Evolutionary conservation across 2,329 filamentous ascomycete species (phyloP).

Genomic region (Penicillium freii): DNA sequence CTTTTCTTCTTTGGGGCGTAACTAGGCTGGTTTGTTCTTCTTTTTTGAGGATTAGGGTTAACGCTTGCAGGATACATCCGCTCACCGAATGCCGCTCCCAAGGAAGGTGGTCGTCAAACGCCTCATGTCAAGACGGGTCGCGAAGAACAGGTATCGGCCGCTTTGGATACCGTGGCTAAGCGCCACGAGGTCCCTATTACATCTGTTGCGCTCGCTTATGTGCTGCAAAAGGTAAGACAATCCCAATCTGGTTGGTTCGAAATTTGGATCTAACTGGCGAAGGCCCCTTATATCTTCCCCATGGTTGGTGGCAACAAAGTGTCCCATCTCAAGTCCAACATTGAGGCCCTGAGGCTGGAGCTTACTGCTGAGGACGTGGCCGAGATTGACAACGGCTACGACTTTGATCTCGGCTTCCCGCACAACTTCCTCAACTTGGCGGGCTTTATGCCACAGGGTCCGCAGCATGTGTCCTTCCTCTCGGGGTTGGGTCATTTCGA

Average conservation of each 20-base stretch:
- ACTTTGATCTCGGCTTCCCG: slow-evolving; percentile 59
- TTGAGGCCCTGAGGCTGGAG: slow-evolving; percentile 51
- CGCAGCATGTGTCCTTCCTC: neutral
- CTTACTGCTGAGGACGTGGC: slow-evolving; percentile 54
- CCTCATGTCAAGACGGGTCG: slow-evolving; percentile 9
- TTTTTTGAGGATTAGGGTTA: too few species aligned
- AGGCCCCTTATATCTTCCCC: slow-evolving; percentile 52
- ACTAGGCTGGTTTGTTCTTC: too few species aligned
- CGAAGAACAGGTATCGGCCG: slow-evolving; percentile 17
- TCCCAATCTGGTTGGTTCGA: too few species aligned
- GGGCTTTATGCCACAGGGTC: neutral
- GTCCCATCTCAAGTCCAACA: slow-evolving; percentile 53
- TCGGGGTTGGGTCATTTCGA: neutral
- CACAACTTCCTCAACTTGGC: slow-evolving; percentile 23
- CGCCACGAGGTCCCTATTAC: neutral
- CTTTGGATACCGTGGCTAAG: slow-evolving; percentile 20
- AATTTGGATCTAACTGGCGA: too few species aligned
- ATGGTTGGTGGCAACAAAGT: slow-evolving; percentile 52
- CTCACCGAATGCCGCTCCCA: neutral
- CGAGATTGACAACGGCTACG: slow-evolving; percentile 51
- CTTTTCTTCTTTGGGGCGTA: too few species aligned
- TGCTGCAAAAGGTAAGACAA: slow-evolving; percentile 43
- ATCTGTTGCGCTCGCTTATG: slow-evolving; percentile 49
- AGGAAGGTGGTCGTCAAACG: neutral
- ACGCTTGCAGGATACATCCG: neutral